These are phyloP conservation scores for Lactifluus echinatus DNA, from an alignment of 768 basidiomycete genomes.

Conservation along the genomic window DNA sequence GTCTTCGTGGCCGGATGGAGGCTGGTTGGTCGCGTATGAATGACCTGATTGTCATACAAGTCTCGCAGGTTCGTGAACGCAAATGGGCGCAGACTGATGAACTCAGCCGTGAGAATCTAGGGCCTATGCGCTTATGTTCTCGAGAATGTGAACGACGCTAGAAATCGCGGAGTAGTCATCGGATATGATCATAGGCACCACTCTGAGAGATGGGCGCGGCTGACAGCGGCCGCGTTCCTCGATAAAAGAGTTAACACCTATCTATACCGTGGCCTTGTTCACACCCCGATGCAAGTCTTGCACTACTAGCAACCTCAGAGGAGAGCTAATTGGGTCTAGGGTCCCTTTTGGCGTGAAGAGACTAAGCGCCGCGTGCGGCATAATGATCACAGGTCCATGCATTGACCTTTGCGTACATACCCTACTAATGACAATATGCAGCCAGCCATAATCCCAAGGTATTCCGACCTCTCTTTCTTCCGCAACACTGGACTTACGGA, in stretches of 20 bases:
- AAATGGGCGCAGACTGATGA: not conserved
- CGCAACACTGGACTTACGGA: constrained; percentile 1
- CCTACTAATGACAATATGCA: constrained; percentile 22
- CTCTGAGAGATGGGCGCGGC: constrained; percentile 65
- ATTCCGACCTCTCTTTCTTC: not conserved
- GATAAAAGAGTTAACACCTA: constrained; percentile 58
- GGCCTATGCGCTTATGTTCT: constrained; percentile 70
- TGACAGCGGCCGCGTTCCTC: constrained; percentile 68
- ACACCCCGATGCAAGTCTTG: constrained; percentile 62
- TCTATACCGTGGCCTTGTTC: constrained; percentile 59
- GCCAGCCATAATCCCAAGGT: constrained; percentile 90
- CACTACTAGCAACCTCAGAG: not conserved
- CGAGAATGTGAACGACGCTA: constrained; percentile 43
- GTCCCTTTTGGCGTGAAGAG: constrained; percentile 71
- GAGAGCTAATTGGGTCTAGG: constrained; percentile 30
- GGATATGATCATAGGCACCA: constrained; percentile 84
- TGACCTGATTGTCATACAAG: constrained; percentile 72
- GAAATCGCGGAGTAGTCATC: constrained; percentile 61
- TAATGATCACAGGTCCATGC: constrained; percentile 76
- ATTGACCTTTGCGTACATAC: not conserved
- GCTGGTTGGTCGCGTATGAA: constrained; percentile 92
- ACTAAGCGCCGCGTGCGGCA: constrained; percentile 65
- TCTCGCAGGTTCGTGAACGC: constrained; percentile 52
- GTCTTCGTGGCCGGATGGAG: constrained; percentile 74
- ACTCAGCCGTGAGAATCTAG: constrained; percentile 29